phyloP scores from a whole-genome alignment of 331 rosid species.

The Saraca asoca region DNA sequence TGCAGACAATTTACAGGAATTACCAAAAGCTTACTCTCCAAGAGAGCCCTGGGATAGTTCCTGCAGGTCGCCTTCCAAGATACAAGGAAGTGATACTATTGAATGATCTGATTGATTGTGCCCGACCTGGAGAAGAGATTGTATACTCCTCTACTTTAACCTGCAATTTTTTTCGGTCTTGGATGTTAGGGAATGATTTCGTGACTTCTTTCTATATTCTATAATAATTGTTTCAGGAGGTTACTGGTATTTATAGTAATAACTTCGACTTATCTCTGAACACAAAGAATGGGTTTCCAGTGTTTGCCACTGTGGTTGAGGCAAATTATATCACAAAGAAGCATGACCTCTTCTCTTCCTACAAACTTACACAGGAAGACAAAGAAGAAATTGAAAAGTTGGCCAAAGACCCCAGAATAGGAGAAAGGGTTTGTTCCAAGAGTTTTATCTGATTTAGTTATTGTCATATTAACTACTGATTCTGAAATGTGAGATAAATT shows the following conservation, averaged over 20 bases:
- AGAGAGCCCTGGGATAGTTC: slow-evolving; percentile 98
- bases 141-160: slow-evolving; percentile 46
- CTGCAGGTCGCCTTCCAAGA: slow-evolving; percentile 98
- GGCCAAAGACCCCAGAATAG: slow-evolving; percentile 86
- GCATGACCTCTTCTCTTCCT: slow-evolving; percentile 90
- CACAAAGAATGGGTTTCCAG: slow-evolving; percentile 96
- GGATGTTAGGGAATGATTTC: slow-evolving; percentile 21
- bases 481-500: slow-evolving; percentile 10
- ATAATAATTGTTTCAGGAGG: slow-evolving; percentile 63
- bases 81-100: slow-evolving; percentile 90
- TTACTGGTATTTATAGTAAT: slow-evolving; percentile 87
- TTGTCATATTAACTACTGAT: slow-evolving; percentile 20
- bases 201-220: slow-evolving; percentile 31
- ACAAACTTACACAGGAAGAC: slow-evolving; percentile 93
- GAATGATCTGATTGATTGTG: slow-evolving; percentile 95
- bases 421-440: slow-evolving; percentile 76
- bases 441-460: neutral
- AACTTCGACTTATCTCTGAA: slow-evolving; percentile 89
- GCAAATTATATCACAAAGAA: slow-evolving; percentile 86
- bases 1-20: slow-evolving; percentile 87
- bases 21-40: slow-evolving; percentile 94
- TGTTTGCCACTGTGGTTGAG: slow-evolving; percentile 95
- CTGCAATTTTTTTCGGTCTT: slow-evolving; percentile 22
- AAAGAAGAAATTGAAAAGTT: slow-evolving; percentile 75
- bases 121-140: slow-evolving; percentile 98